Conservation (phyloP, 257 asterid species). For the Jacaranda copaia region DNA sequence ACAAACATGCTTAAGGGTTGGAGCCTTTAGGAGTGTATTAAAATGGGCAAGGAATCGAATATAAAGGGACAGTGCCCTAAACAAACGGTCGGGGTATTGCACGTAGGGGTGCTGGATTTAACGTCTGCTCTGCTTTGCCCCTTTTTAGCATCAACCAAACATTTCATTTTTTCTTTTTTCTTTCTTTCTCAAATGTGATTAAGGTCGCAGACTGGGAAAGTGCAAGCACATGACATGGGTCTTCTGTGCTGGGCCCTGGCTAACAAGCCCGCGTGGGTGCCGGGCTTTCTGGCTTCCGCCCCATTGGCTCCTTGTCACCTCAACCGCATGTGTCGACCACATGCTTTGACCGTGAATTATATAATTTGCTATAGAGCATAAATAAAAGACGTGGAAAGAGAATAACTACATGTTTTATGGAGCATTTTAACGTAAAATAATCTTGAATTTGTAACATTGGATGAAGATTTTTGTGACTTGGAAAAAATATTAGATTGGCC, state of each 20-base stretch:
- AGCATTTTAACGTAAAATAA: constrained; percentile 3
- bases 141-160: constrained; percentile 44
- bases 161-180: not conserved
- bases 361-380: not conserved
- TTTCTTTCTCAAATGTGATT: constrained; percentile 30
- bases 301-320: constrained; percentile 54
- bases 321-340: constrained; percentile 53
- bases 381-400: not conserved
- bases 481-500: not conserved
- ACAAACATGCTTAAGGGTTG: constrained; percentile 26
- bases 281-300: constrained; percentile 43
- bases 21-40: constrained; percentile 17
- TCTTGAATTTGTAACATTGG: constrained; percentile 17
- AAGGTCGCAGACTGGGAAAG: constrained; percentile 42
- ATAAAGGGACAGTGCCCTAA: constrained; percentile 54
- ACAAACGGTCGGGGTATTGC: constrained; percentile 59
- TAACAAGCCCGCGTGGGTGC: constrained; percentile 56
- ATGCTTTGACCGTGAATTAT: constrained; percentile 19
- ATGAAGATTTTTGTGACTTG: constrained; percentile 6
- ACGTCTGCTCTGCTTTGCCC: constrained; percentile 46
- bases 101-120: constrained; percentile 57
- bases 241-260: constrained; percentile 45
- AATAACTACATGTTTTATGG: not conserved
- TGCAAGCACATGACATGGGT: constrained; percentile 44
- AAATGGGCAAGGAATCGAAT: constrained; percentile 33